Conservation (phyloP, 2,329 filamentous ascomycete genomes). For the Trichoderma semiorbis region DNA sequence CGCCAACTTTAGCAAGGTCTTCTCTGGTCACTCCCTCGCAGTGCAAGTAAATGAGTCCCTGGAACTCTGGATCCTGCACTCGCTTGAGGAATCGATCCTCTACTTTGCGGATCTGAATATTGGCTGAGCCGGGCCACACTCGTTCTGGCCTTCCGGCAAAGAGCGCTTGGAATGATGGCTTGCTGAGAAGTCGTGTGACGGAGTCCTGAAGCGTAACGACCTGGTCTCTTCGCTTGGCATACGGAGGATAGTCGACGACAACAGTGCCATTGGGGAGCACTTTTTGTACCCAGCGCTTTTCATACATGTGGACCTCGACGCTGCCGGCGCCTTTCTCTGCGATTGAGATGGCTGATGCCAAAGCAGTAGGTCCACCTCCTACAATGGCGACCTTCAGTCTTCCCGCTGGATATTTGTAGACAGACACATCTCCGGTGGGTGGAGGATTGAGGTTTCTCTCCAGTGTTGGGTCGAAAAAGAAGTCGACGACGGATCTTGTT, state of each 20-base stretch:
- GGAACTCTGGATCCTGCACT: slow-evolving; percentile 32
- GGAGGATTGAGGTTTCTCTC: slow-evolving; percentile 26
- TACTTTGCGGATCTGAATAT: slow-evolving; percentile 39
- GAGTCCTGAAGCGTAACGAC: slow-evolving; percentile 37
- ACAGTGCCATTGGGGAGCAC: slow-evolving; percentile 20
- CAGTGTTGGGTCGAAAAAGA: slow-evolving; percentile 36
- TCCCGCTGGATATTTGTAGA: slow-evolving; percentile 29
- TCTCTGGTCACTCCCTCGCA: slow-evolving; percentile 31
- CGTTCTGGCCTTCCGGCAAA: slow-evolving; percentile 33
- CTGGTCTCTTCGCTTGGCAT: slow-evolving; percentile 32
- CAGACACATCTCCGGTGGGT: slow-evolving; percentile 24
- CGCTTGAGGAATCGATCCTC: slow-evolving; percentile 35
- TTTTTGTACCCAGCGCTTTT: slow-evolving; percentile 31
- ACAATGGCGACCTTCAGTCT: slow-evolving; percentile 32
- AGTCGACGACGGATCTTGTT: slow-evolving; percentile 30
- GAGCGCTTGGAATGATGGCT: slow-evolving; percentile 28
- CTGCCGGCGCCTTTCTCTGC: slow-evolving; percentile 32
- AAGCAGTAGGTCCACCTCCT: slow-evolving; percentile 33
- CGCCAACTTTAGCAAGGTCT: slow-evolving; percentile 30
- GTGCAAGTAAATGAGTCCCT: slow-evolving; percentile 32
- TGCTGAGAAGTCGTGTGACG: slow-evolving; percentile 31
- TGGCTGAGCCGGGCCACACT: slow-evolving; percentile 37
- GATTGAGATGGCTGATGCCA: slow-evolving; percentile 33
- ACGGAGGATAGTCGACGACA: slow-evolving; percentile 30
- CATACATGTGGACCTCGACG: slow-evolving; percentile 36